These are phyloP conservation scores for Pseudogymnoascus destructans DNA, from an alignment of 2,329 filamentous ascomycete species.

Conservation along the genomic window DNA sequence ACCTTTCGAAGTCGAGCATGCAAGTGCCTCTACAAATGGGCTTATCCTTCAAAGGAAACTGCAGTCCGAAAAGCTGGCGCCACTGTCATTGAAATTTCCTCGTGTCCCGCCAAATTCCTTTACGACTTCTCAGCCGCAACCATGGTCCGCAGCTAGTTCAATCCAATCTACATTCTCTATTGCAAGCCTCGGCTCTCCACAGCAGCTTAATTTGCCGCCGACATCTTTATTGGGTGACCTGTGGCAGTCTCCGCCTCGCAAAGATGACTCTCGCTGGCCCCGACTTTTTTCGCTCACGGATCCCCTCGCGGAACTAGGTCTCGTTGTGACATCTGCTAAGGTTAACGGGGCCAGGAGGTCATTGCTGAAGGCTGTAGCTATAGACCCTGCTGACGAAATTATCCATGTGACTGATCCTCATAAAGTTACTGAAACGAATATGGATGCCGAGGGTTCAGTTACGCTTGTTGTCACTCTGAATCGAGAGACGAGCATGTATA, in stretches of 20 bases:
- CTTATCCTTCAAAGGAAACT: conserved; percentile 76
- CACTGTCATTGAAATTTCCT: conserved; percentile 42
- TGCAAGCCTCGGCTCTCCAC: conserved; percentile 43
- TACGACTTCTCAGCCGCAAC: conserved; percentile 51
- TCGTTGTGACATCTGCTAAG: conserved; percentile 48
- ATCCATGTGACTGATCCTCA: conserved; percentile 54
- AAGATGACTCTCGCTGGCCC: conserved; percentile 49
- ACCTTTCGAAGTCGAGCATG: conserved; percentile 85
- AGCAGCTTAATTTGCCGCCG: conserved; percentile 38
- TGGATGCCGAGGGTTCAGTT: conserved; percentile 34
- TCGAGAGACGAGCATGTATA: conserved; percentile 61
- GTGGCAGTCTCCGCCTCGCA: conserved; percentile 41
- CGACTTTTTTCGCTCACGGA: conserved; percentile 74
- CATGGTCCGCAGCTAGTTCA: conserved; percentile 36
- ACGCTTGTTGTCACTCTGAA: conserved; percentile 74
- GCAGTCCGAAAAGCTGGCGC: conserved; percentile 35
- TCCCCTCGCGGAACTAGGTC: conserved; percentile 71
- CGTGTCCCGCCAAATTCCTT: conserved; percentile 73
- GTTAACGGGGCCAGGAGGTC: conserved; percentile 29
- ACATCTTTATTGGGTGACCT: conserved; percentile 43
- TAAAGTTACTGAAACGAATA: conserved; percentile 40
- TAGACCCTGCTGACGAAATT: conserved; percentile 70
- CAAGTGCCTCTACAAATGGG: conserved; percentile 69
- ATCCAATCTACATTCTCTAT: conserved; percentile 41
- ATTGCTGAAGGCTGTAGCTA: conserved; percentile 37